Percentiles rank a stretch among this genome's conserved stretches.
These are phyloP conservation scores for Croton laevigatus DNA, from an alignment of 441 rosid genomes.

Conservation along the genomic window DNA sequence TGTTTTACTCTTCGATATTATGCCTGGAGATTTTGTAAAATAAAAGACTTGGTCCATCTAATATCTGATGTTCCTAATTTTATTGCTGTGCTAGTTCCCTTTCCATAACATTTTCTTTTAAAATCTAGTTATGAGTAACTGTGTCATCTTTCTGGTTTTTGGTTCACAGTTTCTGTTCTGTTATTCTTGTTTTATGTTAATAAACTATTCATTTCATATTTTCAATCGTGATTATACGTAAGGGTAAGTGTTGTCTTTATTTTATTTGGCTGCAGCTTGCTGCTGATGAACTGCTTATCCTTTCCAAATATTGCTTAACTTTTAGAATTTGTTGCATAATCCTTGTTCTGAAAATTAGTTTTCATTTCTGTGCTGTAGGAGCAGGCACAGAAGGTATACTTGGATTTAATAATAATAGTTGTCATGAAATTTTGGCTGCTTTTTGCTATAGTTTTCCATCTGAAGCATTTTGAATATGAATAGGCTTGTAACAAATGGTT, in stretches of 20 bases:
- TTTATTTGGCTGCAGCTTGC: constrained; percentile 7
- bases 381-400: constrained; percentile 55
- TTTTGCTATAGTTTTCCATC: neutral
- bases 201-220: neutral
- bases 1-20: neutral
- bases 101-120: neutral
- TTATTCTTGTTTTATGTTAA: neutral
- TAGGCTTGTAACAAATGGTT: neutral
- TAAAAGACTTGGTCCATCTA: neutral
- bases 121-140: neutral
- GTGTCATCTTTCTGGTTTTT: neutral
- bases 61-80: neutral
- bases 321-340: neutral
- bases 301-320: neutral
- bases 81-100: neutral
- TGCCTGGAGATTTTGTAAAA: neutral
- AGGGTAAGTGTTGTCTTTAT: neutral
- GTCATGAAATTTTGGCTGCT: neutral
- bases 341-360: constrained; percentile 19
- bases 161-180: neutral
- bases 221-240: neutral
- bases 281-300: neutral
- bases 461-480: neutral
- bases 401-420: neutral
- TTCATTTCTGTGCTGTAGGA: constrained; percentile 42